These are phyloP conservation scores for Psilocybe azurescens DNA, from an alignment of 768 basidiomycete species.

Conservation along the genomic window DNA sequence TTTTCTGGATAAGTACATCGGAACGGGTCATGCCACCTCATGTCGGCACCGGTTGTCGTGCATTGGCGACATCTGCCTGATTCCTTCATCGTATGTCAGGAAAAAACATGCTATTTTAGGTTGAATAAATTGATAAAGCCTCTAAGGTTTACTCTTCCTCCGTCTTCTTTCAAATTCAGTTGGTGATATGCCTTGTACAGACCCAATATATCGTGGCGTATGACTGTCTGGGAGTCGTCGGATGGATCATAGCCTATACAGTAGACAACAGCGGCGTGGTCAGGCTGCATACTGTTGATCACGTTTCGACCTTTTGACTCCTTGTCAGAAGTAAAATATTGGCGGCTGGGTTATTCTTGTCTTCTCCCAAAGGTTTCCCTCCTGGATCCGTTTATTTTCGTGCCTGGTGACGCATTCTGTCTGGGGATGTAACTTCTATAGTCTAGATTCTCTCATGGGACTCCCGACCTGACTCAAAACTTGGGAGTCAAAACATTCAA, in stretches of 20 bases:
- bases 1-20: not conserved
- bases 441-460: not conserved
- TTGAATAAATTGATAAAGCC: not conserved
- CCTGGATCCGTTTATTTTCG: not conserved
- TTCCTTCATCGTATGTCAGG: not conserved
- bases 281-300: no score
- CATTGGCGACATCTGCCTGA: not conserved
- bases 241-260: not conserved
- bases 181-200: not conserved
- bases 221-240: not conserved
- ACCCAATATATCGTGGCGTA: not conserved
- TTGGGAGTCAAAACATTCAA: not conserved
- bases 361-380: not conserved
- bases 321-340: not conserved
- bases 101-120: not conserved
- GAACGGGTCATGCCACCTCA: not conserved
- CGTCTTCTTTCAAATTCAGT: not conserved
- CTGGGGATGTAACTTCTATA: not conserved
- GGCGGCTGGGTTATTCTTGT: not conserved
- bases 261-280: not conserved
- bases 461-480: not conserved
- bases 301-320: not conserved
- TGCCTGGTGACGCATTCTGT: not conserved
- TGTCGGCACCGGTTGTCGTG: not conserved
- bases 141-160: not conserved